phyloP scores from a whole-genome alignment of 129 eudicot species.

The Escallonia herrerae region DNA sequence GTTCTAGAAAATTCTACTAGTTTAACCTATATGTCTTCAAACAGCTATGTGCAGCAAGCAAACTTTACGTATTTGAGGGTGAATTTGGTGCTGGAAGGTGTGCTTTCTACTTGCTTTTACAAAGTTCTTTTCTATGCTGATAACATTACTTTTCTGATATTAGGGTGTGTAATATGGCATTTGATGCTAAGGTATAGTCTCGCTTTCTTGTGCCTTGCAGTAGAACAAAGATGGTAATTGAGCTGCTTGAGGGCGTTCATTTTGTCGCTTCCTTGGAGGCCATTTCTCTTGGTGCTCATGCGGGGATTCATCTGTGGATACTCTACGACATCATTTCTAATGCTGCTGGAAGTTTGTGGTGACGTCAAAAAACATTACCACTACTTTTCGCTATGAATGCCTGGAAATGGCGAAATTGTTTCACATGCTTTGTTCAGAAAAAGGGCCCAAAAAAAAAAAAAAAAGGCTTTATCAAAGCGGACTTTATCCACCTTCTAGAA shows the following conservation, averaged over 20 bases:
- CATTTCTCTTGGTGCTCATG: conserved; percentile 84
- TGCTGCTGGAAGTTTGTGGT: conserved; percentile 98
- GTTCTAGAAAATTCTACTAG: neutral
- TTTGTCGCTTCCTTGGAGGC: conserved; percentile 91
- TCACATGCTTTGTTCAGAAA: too few relatives aligned
- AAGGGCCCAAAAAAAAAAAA: neutral
- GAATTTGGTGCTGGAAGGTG: conserved; percentile 73
- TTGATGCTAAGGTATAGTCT: conserved; percentile 19
- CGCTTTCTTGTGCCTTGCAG: conserved; percentile 36
- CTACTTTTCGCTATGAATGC: too few relatives aligned
- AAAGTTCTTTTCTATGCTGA: neutral
- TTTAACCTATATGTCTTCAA: conserved; percentile 15
- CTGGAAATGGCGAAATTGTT: too few relatives aligned
- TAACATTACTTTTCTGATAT: neutral
- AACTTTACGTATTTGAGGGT: conserved; percentile 46
- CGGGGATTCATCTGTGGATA: conserved; percentile 94
- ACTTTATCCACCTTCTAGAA: too few relatives aligned
- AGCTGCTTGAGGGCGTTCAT: conserved; percentile 90
- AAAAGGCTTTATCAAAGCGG: too few relatives aligned
- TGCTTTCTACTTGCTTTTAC: neutral
- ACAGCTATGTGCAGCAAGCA: conserved; percentile 51
- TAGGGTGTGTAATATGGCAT: neutral
- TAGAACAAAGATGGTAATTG: conserved; percentile 63
- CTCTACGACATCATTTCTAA: conserved; percentile 82
- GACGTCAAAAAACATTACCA: conserved; percentile 1